phyloP scores from a whole-genome alignment of 768 basidiomycete genomes.

The Strobilomyces dryophilus region DNA sequence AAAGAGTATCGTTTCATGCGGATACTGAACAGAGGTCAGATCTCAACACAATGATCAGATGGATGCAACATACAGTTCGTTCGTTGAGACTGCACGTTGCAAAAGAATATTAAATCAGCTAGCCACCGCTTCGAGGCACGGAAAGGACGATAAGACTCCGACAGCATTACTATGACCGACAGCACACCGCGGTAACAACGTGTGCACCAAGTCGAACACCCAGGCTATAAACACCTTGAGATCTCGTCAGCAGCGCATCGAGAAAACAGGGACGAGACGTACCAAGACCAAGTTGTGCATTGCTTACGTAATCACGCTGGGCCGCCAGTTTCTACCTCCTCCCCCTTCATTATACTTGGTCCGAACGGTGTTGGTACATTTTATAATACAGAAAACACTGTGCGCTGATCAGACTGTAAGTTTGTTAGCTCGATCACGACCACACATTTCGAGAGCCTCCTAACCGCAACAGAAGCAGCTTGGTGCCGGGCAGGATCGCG shows the following conservation, averaged over 20 bases:
- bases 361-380: conserved; percentile 26
- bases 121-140: neutral
- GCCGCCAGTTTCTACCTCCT: too few relatives aligned
- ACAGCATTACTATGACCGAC: conserved; percentile 29
- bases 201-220: conserved; percentile 29
- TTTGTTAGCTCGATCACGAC: conserved; percentile 2
- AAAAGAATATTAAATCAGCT: neutral
- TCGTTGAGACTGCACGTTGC: conserved; percentile 23
- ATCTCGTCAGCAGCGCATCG: neutral
- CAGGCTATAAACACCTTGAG: conserved; percentile 27
- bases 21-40: conserved; percentile 13
- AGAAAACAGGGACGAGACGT: neutral
- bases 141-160: conserved; percentile 8
- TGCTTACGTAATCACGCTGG: too few relatives aligned
- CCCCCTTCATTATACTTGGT: too few relatives aligned
- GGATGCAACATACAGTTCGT: conserved; percentile 23
- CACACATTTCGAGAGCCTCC: neutral
- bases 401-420: conserved; percentile 27
- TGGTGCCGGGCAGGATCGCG: conserved; percentile 29
- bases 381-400: conserved; percentile 30
- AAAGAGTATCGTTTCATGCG: conserved; percentile 26
- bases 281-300: too few relatives aligned
- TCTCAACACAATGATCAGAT: rapidly evolving
- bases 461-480: conserved; percentile 28
- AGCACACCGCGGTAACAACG: conserved; percentile 22